A percentile compares a stretch with the other conserved stretches of the same genome.
Conservation (phyloP, 2,329 filamentous ascomycete species). For the Cadophora sp. region DNA sequence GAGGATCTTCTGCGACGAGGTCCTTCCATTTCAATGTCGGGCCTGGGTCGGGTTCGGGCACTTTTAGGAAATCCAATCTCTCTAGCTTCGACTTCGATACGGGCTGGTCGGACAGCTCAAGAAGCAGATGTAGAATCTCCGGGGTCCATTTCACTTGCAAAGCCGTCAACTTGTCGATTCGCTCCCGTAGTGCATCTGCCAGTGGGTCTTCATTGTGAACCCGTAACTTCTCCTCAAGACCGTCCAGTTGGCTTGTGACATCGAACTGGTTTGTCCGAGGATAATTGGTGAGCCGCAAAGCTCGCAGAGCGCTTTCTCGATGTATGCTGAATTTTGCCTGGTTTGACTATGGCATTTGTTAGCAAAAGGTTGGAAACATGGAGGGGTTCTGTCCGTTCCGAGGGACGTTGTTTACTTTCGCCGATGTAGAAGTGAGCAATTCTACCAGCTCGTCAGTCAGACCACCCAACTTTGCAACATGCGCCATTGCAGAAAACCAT, state of each 20-base stretch:
- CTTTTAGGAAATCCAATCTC: constrained; percentile 62
- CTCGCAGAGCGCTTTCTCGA: constrained; percentile 58
- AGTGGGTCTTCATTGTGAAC: constrained; percentile 81
- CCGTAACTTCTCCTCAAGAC: constrained; percentile 85
- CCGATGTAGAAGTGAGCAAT: constrained; percentile 61
- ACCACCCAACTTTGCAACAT: constrained; percentile 67
- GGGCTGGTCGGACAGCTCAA: constrained; percentile 84
- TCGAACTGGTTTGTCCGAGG: constrained; percentile 79
- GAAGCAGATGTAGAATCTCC: constrained; percentile 78
- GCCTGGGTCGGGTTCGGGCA: constrained; percentile 51
- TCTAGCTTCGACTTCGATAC: constrained; percentile 71
- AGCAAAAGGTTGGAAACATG: constrained; percentile 19
- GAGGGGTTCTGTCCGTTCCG: neutral
- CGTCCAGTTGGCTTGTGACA: constrained; percentile 67
- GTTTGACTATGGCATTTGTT: constrained; percentile 39
- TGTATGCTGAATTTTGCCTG: constrained; percentile 49
- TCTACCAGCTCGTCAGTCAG: constrained; percentile 76
- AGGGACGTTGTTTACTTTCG: constrained; percentile 53
- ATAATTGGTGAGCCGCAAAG: constrained; percentile 61
- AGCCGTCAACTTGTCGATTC: constrained; percentile 64
- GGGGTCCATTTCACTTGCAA: constrained; percentile 71
- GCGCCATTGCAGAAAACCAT: constrained; percentile 64
- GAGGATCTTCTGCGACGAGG: constrained; percentile 77
- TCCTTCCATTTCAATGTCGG: constrained; percentile 77
- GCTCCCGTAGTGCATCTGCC: constrained; percentile 69